Base-by-base conservation (phyloP, 164 flowering plant species). In the Tetrastigma voinierianum region DNA sequence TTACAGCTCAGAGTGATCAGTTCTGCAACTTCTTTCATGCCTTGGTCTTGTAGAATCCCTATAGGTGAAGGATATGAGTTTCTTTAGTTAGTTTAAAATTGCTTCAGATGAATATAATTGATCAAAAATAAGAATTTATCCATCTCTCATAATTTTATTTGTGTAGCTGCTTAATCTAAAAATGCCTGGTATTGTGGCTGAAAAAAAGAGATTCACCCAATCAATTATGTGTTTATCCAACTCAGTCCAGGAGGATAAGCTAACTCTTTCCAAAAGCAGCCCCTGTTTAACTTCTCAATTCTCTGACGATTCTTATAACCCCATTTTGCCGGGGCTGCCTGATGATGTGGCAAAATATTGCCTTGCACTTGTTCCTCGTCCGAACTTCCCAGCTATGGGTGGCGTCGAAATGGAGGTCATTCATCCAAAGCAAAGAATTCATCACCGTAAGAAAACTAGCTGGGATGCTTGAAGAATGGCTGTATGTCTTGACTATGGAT, bases 271-370 rank as follows among this genome's bases (percentile, higher is more conserved):
- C 56, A 86, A 83, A 78, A 71, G 61, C 61, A 64, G 63, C 70
- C 45, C 59, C 51, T 57, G 7, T 59, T 47, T 66, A 17, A 49
- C 61, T 65, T 75, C 72, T 74, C 52, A 45, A 57, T 67, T 60
- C 13, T 14, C 61, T 64, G 56, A 58, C 68, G 84, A 81, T 60
- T 17, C 48, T 51, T 76, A 72, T 65, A 63, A 44, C 69, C 86
- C 96, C 47, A 68, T 95, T 70, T 75, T 95, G 57, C 96, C 96
- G 17, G 99, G 98, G 10, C 77, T 95, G 64, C 90, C 98, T 9
- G 99, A 95, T 77, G 99, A 95, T 73, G 93, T 95, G 58, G 90
- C 95, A 63, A 90, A 87, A 71, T 66, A 79, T 51, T 92, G 97
- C 80, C 97, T 95, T 70, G 97, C 96, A 23, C 89, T 95, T 61